Evolutionary conservation across 2,329 filamentous ascomycete species (phyloP).

Genomic region (Piedraia hortae): DNA sequence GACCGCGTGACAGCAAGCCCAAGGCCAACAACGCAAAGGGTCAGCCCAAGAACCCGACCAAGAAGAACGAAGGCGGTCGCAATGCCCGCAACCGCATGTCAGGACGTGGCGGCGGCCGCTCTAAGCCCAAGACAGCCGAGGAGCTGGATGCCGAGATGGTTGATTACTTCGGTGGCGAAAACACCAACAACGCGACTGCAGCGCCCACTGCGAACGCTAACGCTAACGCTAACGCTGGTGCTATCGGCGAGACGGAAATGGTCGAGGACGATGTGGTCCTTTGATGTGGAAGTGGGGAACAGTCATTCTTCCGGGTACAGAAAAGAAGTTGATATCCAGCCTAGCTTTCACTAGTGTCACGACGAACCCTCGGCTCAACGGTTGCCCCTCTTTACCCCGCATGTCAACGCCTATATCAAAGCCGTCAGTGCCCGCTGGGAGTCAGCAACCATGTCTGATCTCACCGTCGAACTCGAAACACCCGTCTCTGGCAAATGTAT

Average conservation of each 20-base stretch:
- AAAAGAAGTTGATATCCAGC: too few species aligned
- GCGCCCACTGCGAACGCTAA: constrained; percentile 18
- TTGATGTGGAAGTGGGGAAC: constrained; percentile 10
- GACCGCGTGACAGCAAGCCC: constrained; percentile 6
- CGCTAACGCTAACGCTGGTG: constrained; percentile 19
- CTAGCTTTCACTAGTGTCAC: too few species aligned
- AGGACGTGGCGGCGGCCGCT: constrained; percentile 34
- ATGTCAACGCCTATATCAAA: background rate
- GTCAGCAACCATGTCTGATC: constrained; percentile 13
- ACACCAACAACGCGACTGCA: constrained; percentile 15
- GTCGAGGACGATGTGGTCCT: constrained; percentile 26
- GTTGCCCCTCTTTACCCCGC: constrained; percentile 1
- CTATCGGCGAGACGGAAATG: constrained; percentile 2
- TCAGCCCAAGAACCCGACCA: constrained; percentile 6
- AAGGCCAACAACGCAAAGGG: constrained; percentile 12
- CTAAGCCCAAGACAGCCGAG: constrained; percentile 66
- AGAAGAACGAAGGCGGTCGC: constrained; percentile 10
- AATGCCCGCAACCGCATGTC: constrained; percentile 28
- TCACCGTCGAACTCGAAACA: constrained; percentile 37
- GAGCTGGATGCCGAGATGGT: constrained; percentile 95
- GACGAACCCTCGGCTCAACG: constrained; percentile 2
- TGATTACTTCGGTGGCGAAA: constrained; percentile 50
- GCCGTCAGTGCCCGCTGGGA: background rate
- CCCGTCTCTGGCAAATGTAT: constrained; percentile 32
- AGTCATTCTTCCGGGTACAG: too few species aligned